Base-by-base conservation (phyloP, 1,284 basidiomycete species). In the Rhodotorula mucilaginosa region DNA sequence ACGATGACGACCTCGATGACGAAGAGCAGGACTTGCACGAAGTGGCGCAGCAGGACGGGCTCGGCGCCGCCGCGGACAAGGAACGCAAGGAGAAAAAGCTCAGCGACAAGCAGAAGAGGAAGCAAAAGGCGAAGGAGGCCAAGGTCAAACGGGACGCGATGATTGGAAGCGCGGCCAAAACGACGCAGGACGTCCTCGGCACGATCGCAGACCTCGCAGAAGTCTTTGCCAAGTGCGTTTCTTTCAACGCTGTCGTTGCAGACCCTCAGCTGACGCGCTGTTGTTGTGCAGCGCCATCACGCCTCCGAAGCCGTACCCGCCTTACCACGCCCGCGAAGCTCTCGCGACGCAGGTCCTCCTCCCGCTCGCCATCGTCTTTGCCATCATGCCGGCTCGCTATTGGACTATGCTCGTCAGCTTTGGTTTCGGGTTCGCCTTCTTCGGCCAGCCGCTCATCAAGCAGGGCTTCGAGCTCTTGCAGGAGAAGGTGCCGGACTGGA, bases 361-460 rank as follows among this genome's bases (percentile, higher is more conserved):
- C 47, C 80, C 82, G 0, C 72, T 81, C 52, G 76, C 79, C 21
- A 54, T 86, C 54, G 76, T 81, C 4, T 79, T 84, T 47, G 80
- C 82, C 29, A 80, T 84, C 68, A 78, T 85, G 13, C 82, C 83
- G 18, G 78, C 84, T 0, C 80, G 80, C 65, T 70, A 84, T 51
- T 83, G 85, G 72, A 82, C 83, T 23, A 80, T 84, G 15, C 78
- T 80, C 13, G 79, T 81, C 0, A 83, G 83, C 0, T 84, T 87
- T 70, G 72, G 78, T 0, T 76, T 86, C 61, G 86, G 86, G 0
- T 80, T 85, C 54, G 82, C 72, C 2, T 83, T 87, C 75, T 88
- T 86, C 78, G 86, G 83, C 15, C 84, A 85, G 69, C 86, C 85
- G 1, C 59, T 86, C 34, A 78, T 86, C 63, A 80, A 81, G 31